Percentiles rank a stretch among this genome's conserved stretches.
These are phyloP conservation scores for Dentiscutata heterogama DNA, from an alignment of 371 early-diverging fungal genomes.

Conservation along the genomic window DNA sequence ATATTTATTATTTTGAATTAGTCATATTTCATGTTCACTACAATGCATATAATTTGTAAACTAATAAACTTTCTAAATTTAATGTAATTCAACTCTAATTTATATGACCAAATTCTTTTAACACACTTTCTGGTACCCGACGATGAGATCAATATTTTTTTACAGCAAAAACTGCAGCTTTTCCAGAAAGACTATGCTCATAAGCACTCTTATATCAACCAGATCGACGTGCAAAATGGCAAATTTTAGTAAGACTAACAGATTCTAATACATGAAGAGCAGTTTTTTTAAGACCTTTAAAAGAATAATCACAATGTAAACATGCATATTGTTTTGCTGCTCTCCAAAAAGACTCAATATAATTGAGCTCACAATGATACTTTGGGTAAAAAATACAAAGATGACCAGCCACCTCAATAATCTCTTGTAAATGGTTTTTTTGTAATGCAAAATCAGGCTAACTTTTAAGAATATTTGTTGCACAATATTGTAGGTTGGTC, in stretches of 20 bases:
- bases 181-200: not conserved
- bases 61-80: too few relatives aligned
- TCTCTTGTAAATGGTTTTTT: not conserved
- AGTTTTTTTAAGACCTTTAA: not conserved
- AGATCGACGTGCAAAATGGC: not conserved
- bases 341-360: not conserved
- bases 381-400: slow-evolving; percentile 14
- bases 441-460: slow-evolving; percentile 12
- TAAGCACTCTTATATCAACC: not conserved
- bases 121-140: not conserved
- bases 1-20: too few relatives aligned
- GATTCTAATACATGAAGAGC: not conserved
- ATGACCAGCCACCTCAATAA: not conserved
- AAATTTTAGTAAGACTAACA: not conserved
- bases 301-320: not conserved
- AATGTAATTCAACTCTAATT: too few relatives aligned
- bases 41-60: too few relatives aligned
- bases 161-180: not conserved
- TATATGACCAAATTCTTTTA: not conserved
- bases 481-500: not conserved
- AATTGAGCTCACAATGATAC: slow-evolving; percentile 25
- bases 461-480: not conserved
- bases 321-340: slow-evolving; percentile 1
- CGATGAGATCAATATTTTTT: not conserved
- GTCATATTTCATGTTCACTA: too few relatives aligned